Evolutionary conservation across 805 yeast genomes (phyloP), one percentile per base, ranked within the genome.

Genomic region (Wickerhamia fluorescens): DNA sequence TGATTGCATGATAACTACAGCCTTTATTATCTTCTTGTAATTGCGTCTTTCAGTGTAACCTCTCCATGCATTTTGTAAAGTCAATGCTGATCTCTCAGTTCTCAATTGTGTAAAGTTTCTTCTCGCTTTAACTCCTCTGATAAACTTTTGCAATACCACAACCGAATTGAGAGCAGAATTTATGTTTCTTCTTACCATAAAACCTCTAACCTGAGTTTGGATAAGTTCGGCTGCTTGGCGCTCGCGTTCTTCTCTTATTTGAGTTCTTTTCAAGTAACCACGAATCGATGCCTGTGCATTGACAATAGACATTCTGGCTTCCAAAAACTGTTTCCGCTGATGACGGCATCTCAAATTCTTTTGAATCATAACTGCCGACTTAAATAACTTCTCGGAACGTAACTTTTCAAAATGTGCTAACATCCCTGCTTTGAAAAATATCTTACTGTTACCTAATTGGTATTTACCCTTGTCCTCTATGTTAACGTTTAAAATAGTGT

Each of bases 391-490:
- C 38, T 80, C 83, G 18, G 87, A 63, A 56, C 96, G 76, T 48
- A 81, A 59, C 44, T 85, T 85, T 58, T 89, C 98, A 44, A 89
- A 68, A 38, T 76, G 77, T 4, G 96, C 97, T 53, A 89, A 67
- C 81, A 89, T 83, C 51, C 98, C 98, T 17, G 96, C 96, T 47
- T 94, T 81, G 65, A 89, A 85, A 63, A 89, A 89, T 34, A 89
- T 86, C 61, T 89, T 89, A 23, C 95, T 82, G 50, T 84, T 76
- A 61, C 98, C 98, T 35, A 84, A 68, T 58, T 88, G 96, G 54
- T 81, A 88, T 46, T 83, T 82, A 30, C 65, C 59, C 20, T 67
- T 68, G 50, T 76, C 83, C 15, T 77, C 71, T 30, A 84, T 78
- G 23, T 82, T 73, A 14, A 65, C 63, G 23, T 67, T 61, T 45